Evolutionary conservation across 768 basidiomycete species (phyloP).

Genomic region (Postia placenta): DNA sequence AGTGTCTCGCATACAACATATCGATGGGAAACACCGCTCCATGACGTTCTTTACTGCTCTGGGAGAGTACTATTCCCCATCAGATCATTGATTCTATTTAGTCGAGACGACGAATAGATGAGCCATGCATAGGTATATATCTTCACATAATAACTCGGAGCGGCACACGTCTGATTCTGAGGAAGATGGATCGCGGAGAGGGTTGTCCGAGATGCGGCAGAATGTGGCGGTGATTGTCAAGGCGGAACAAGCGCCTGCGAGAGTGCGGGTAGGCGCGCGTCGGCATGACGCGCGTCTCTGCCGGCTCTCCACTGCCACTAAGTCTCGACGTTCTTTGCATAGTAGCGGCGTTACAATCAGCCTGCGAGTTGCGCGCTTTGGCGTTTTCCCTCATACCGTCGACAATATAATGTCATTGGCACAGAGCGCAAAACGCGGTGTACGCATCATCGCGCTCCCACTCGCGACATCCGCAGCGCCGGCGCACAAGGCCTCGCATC

Average conservation of each 20-base stretch:
- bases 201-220: constrained; percentile 9
- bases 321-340: background rate
- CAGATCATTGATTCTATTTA: constrained; percentile 6
- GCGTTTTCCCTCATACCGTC: background rate
- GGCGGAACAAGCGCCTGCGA: background rate
- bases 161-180: constrained; percentile 13
- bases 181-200: constrained; percentile 16
- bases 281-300: background rate
- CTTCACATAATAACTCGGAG: too few relatives aligned
- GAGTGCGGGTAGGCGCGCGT: background rate
- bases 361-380: background rate
- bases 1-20: too few relatives aligned
- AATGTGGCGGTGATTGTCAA: background rate
- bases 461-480: constrained; percentile 22
- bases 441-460: constrained; percentile 46
- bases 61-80: constrained; percentile 1
- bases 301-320: too few relatives aligned
- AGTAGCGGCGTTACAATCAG: background rate
- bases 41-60: background rate
- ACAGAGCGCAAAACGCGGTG: constrained; percentile 18
- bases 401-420: constrained; percentile 8
- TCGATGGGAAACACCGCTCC: too few relatives aligned
- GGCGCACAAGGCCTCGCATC: constrained; percentile 12
- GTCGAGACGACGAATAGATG: background rate
- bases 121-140: constrained; percentile 13